Conservation (phyloP, 192 early-diverging fungal species). For the Geosiphon pyriformis region DNA sequence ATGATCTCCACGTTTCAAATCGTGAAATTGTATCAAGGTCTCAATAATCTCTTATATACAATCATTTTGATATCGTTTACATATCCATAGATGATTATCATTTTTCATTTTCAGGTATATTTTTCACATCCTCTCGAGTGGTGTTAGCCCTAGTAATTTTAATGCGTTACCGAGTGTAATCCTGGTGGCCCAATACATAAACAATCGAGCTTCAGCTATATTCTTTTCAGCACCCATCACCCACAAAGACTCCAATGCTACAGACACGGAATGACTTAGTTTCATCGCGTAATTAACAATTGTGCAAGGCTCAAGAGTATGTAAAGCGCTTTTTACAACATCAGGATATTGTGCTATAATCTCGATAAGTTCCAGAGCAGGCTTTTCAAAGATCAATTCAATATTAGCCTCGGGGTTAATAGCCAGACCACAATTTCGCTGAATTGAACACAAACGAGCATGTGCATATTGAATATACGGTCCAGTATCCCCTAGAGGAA, state of each 20-base stretch:
- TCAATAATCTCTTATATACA: too few species aligned
- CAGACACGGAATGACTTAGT: constrained; percentile 75
- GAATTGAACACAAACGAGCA: constrained; percentile 91
- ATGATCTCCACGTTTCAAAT: too few species aligned
- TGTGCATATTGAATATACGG: constrained; percentile 99
- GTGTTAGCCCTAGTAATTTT: constrained; percentile 72
- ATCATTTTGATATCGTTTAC: too few species aligned
- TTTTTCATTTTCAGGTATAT: constrained; percentile 1
- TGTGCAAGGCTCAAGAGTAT: constrained; percentile 75
- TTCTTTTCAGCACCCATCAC: constrained; percentile 68
- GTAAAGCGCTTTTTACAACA: constrained; percentile 59
- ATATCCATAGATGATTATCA: constrained; percentile 2
- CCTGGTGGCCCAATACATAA: constrained; percentile 80
- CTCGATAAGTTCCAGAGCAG: constrained; percentile 66
- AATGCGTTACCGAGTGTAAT: constrained; percentile 83
- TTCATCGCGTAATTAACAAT: constrained; percentile 83
- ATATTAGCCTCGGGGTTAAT: constrained; percentile 65
- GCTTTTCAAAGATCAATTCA: constrained; percentile 60
- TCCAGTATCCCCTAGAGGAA: constrained; percentile 68
- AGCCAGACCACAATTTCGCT: constrained; percentile 65
- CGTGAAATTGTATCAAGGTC: too few species aligned
- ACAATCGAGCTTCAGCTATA: constrained; percentile 80
- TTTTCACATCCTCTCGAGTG: constrained; percentile 86
- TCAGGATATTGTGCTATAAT: constrained; percentile 83
- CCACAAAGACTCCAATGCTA: constrained; percentile 68